Evolutionary conservation across 345 rosid species (phyloP).

Genomic region (Boechera divaricarpa): DNA sequence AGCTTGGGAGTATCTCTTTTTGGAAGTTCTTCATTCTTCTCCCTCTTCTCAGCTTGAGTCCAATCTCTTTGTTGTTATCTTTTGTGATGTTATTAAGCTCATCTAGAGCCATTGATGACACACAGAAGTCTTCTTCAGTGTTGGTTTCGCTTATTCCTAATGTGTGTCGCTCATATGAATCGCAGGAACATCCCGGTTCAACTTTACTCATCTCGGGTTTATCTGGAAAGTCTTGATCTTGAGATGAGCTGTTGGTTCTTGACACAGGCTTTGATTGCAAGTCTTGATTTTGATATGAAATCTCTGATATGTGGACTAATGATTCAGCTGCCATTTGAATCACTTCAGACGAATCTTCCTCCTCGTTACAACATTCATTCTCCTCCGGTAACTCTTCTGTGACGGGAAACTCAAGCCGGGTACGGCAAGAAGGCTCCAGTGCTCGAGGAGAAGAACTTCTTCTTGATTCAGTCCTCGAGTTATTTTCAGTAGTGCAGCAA

Average conservation of each 20-base stretch:
- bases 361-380: conserved; percentile 21
- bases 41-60: conserved; percentile 71
- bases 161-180: conserved; percentile 64
- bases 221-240: conserved; percentile 28
- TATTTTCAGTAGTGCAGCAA: conserved; percentile 45
- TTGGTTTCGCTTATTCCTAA: conserved; percentile 57
- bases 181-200: conserved; percentile 52
- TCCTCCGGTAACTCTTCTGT: conserved; percentile 28
- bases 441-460: conserved; percentile 30
- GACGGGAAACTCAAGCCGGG: conserved; percentile 38
- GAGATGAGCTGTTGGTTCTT: conserved; percentile 30
- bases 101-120: conserved; percentile 58
- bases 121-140: conserved; percentile 57
- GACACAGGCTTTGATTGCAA: conserved; percentile 29
- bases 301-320: conserved; percentile 52
- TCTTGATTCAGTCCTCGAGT: conserved; percentile 33
- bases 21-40: conserved; percentile 86
- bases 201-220: conserved; percentile 26
- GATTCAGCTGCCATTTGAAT: conserved; percentile 68
- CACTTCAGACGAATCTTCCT: conserved; percentile 41
- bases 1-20: conserved; percentile 71
- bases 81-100: conserved; percentile 48
- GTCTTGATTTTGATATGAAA: conserved; percentile 36
- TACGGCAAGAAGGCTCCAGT: conserved; percentile 38
- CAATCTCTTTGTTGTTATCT: conserved; percentile 52